Percentiles rank a stretch among this genome's conserved stretches.
Conservation (phyloP, 2,329 filamentous ascomycete species). For the Verticillium dahliae region DNA sequence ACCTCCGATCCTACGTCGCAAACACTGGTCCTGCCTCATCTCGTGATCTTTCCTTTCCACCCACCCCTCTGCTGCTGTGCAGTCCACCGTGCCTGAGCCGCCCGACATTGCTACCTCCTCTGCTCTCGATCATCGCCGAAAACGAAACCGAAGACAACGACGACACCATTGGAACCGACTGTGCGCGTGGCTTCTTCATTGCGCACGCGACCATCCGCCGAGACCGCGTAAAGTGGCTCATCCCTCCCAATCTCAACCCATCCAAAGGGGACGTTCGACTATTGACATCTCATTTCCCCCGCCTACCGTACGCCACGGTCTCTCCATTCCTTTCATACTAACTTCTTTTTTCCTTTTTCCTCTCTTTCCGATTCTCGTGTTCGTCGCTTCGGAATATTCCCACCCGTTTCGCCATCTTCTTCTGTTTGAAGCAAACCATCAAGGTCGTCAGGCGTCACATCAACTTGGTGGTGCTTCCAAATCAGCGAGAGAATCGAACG, state of each 20-base stretch:
- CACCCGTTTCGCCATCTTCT: neutral
- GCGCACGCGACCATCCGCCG: neutral
- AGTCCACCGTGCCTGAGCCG: neutral
- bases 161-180: neutral
- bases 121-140: neutral
- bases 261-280: slow-evolving; percentile 10
- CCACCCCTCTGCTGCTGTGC: neutral
- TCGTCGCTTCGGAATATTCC: too few species aligned
- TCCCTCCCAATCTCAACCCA: neutral
- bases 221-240: neutral
- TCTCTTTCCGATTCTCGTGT: neutral
- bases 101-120: neutral
- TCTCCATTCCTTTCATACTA: slow-evolving; percentile 5
- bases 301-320: slow-evolving; percentile 10
- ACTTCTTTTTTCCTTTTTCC: slow-evolving; percentile 3
- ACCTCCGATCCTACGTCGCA: neutral
- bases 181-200: neutral
- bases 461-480: neutral
- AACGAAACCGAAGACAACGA: neutral
- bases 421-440: neutral
- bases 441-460: neutral
- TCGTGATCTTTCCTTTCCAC: neutral
- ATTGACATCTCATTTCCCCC: slow-evolving; percentile 14
- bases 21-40: neutral
- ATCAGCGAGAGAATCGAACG: neutral